A percentile compares a stretch with the other conserved stretches of the same genome.
These are phyloP conservation scores for Calonectria pseudoturangicola DNA, from an alignment of 2,329 filamentous ascomycete genomes.

Conservation along the genomic window DNA sequence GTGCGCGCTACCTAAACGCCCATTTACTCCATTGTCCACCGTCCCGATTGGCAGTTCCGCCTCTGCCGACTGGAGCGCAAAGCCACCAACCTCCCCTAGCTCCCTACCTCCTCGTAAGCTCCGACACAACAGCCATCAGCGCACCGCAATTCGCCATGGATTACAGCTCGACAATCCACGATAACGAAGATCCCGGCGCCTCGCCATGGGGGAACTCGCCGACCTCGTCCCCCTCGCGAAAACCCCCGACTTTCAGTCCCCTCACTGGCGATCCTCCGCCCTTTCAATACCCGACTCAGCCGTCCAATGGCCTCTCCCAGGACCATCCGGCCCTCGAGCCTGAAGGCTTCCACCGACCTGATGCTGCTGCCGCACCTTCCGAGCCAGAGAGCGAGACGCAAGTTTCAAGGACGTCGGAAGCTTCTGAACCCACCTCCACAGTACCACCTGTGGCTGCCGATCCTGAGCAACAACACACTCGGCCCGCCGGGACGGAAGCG, in stretches of 20 bases:
- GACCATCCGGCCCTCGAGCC: slow-evolving; percentile 59
- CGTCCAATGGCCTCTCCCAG: slow-evolving; percentile 65
- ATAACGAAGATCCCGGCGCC: slow-evolving; percentile 71
- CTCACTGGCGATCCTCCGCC: slow-evolving; percentile 64
- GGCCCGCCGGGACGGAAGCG: slow-evolving; percentile 42
- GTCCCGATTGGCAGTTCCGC: slow-evolving; percentile 42
- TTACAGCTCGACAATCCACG: slow-evolving; percentile 74
- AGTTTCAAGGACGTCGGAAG: slow-evolving; percentile 55
- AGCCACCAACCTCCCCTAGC: slow-evolving; percentile 47
- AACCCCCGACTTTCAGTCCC: slow-evolving; percentile 65
- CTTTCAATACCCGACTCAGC: slow-evolving; percentile 66
- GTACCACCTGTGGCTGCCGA: slow-evolving; percentile 44
- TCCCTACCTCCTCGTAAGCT: slow-evolving; percentile 44
- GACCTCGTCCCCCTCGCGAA: slow-evolving; percentile 68
- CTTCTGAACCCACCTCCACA: slow-evolving; percentile 46
- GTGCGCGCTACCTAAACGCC: slow-evolving; percentile 34
- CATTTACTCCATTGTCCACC: slow-evolving; percentile 36
- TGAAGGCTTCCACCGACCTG: slow-evolving; percentile 67
- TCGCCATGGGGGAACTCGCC: slow-evolving; percentile 76
- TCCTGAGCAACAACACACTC: slow-evolving; percentile 52
- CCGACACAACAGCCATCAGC: slow-evolving; percentile 37
- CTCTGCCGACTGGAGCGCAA: slow-evolving; percentile 48
- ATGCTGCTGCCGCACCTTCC: slow-evolving; percentile 67
- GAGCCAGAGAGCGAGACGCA: slow-evolving; percentile 65
- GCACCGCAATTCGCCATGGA: slow-evolving; percentile 67